Evolutionary conservation across 371 early-diverging fungal genomes (phyloP).

Genomic region (Haplosporangium sp.): DNA sequence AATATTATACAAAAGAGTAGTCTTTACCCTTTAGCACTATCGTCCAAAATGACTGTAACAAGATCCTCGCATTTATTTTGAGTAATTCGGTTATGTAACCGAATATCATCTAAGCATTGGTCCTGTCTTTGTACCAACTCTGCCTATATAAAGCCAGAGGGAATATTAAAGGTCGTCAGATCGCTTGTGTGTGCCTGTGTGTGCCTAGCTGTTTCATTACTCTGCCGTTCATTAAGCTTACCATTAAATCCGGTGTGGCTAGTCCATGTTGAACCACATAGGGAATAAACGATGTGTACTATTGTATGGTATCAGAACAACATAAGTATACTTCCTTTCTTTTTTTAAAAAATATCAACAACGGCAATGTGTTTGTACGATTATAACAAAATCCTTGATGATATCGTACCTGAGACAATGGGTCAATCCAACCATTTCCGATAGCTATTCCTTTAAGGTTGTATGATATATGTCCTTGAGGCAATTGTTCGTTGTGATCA

Average conservation of each 20-base stretch:
- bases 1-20: background rate
- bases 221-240: slow-evolving; percentile 21
- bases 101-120: slow-evolving; percentile 28
- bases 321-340: background rate
- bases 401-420: slow-evolving; percentile 72
- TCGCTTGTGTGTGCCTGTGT: too few relatives aligned
- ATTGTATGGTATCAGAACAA: background rate
- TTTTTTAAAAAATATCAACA: too few relatives aligned
- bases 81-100: slow-evolving; percentile 23
- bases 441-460: slow-evolving; percentile 78
- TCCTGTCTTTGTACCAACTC: slow-evolving; percentile 12
- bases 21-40: slow-evolving; percentile 12
- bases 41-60: slow-evolving; percentile 13
- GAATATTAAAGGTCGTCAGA: too few relatives aligned
- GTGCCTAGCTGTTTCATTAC: background rate
- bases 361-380: too few relatives aligned
- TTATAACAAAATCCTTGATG: background rate
- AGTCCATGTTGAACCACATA: slow-evolving; percentile 60
- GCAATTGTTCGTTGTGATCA: slow-evolving; percentile 61
- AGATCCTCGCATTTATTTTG: slow-evolving; percentile 25
- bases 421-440: slow-evolving; percentile 93
- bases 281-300: slow-evolving; percentile 69
- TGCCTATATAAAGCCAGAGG: background rate
- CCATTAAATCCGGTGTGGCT: slow-evolving; percentile 54
- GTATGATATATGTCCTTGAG: slow-evolving; percentile 51